Base-by-base conservation (phyloP, 169 alveolate species). In the Plasmodium billcollinsi region DNA sequence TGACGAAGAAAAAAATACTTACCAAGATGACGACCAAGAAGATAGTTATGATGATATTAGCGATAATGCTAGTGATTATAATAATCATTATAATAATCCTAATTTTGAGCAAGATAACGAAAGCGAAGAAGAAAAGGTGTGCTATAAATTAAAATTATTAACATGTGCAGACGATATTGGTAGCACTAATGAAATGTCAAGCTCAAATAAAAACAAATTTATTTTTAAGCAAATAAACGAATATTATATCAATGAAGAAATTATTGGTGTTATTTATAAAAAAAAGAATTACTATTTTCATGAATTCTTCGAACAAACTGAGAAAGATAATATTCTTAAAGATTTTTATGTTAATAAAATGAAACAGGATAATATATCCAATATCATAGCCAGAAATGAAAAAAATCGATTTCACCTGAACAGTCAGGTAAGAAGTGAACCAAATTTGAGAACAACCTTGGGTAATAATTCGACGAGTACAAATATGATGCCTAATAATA, bases 161-260 rank as follows among this genome's bases (percentile, higher is more conserved):
- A 72, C 92, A 47, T 61, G 59, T 52, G 20, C 88, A 26, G 88
- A 70, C 9, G 92, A 86, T 61, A 45, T 24, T 2, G 80, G 66
- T 7, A 73, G n/a, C 12, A 24, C 24, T n/a, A 52, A 12, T 6
- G 72, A 76, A 1, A 9, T 65, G 2, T 14, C 78, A 1, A 70
- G 52, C 24, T 47, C 18, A 1, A 47, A 58, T 9, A 86, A 62
- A 54, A 72, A 49, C 4, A 86, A 72, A 45, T 86, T 33, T 61
- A 9, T 72, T n/a, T 86, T 86, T 54, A 72, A 65, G 45, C 73
- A 72, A 2, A 7, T 65, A 29, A 86, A 86, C 63, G 92, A 86
- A 54, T 86, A 86, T 52, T 59, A 50, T 8, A 86, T 86, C 11
- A 72, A 86, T 73, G 92, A 86, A 39, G 92, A 86, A 58, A 86